These are phyloP conservation scores for Lachnellula hyalina DNA, from an alignment of 2,329 filamentous ascomycete species.

Conservation along the genomic window DNA sequence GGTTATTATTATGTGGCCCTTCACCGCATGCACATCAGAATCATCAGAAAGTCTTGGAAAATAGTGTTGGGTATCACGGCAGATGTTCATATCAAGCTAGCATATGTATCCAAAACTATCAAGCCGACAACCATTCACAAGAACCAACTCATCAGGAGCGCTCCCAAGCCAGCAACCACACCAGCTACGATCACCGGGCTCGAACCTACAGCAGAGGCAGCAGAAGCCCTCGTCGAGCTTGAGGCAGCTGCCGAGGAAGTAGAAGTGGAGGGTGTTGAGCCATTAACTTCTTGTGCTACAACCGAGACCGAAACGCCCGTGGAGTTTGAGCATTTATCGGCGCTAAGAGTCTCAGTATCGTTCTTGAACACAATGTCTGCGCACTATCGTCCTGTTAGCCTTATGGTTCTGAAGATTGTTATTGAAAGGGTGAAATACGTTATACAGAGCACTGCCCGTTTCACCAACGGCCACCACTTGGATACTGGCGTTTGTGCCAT, in stretches of 20 bases:
- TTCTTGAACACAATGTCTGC: constrained; percentile 65
- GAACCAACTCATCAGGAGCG: constrained; percentile 3
- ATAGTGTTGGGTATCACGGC: too few species aligned
- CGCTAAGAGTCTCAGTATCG: constrained; percentile 41
- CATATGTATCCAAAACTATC: background rate
- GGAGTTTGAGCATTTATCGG: constrained; percentile 51
- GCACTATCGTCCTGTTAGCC: constrained; percentile 44
- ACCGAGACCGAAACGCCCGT: constrained; percentile 46
- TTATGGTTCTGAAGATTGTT: background rate
- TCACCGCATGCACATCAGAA: too few species aligned
- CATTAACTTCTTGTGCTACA: constrained; percentile 20
- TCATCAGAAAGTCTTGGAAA: too few species aligned
- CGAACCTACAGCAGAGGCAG: background rate
- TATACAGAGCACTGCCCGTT: constrained; percentile 59
- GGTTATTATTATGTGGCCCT: too few species aligned
- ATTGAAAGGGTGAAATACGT: constrained; percentile 36
- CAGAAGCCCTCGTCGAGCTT: constrained; percentile 1
- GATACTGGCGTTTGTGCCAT: constrained; percentile 60
- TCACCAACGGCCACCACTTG: constrained; percentile 64
- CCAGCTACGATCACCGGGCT: background rate
- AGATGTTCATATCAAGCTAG: background rate
- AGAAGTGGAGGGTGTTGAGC: background rate
- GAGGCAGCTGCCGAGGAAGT: background rate
- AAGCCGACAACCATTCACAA: background rate
- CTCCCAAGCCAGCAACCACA: constrained; percentile 1